Percentiles rank a stretch among this genome's conserved stretches.
phyloP scores from a whole-genome alignment of 345 rosid species.

The Excoecaria cochinchinensis region DNA sequence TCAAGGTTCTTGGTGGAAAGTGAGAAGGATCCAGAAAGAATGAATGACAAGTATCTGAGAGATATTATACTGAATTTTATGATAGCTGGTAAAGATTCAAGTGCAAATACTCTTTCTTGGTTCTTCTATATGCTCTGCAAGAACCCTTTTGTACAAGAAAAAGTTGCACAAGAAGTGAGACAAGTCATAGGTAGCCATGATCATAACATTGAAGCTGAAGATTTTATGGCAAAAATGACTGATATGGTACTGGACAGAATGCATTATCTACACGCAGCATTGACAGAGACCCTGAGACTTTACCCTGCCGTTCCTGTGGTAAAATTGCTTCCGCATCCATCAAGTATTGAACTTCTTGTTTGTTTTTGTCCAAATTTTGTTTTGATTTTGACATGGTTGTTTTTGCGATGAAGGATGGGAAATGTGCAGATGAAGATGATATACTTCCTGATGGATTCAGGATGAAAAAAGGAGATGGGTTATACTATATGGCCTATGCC shows the following conservation, averaged over 20 bases:
- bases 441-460: constrained; percentile 63
- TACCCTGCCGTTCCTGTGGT: constrained; percentile 68
- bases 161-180: constrained; percentile 52
- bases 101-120: constrained; percentile 62
- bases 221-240: constrained; percentile 39
- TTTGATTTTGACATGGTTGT: background rate
- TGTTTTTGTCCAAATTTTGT: background rate
- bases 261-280: constrained; percentile 80
- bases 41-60: constrained; percentile 60
- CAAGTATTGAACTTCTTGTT: background rate
- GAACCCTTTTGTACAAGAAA: constrained; percentile 67
- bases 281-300: constrained; percentile 74
- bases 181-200: constrained; percentile 33
- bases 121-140: constrained; percentile 75
- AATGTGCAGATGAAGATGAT: constrained; percentile 60
- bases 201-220: constrained; percentile 26
- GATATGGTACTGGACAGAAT: constrained; percentile 48
- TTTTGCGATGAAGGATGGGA: constrained; percentile 46
- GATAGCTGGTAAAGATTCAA: constrained; percentile 75
- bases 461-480: constrained; percentile 59
- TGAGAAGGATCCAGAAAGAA: constrained; percentile 52
- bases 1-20: constrained; percentile 62
- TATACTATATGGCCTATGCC: constrained; percentile 57
- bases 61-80: constrained; percentile 68
- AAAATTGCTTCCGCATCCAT: constrained; percentile 4